Evolutionary conservation across 2,329 filamentous ascomycete genomes (phyloP), one percentile per base, ranked within the genome.

Genomic region (Ustulina deusta): DNA sequence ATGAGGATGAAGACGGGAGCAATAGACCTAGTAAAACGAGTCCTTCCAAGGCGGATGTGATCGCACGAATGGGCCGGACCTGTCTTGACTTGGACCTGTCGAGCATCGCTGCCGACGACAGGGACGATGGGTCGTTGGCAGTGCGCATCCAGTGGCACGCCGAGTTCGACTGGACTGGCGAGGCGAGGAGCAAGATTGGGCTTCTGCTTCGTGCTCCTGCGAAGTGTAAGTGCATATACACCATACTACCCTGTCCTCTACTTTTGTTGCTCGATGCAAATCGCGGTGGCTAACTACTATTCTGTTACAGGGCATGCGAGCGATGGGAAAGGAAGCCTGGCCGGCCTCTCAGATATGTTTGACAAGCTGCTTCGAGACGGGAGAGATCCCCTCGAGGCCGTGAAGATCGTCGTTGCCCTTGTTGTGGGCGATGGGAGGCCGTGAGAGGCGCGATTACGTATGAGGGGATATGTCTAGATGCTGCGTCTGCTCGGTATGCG

Each of bases 81-180:
- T 78, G 79, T 29, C 80, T 84, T 15, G 82, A 86, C 38, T 68
- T 88, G 0, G 78, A 81, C 0, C 70, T 86, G 6, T 74, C 83
- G 17, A 61, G 44, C 3, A 74, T 74, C 73, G 58, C 74, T 65
- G 69, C 71, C 79, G 64, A 78, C 59, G 76, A 80, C 1, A 75
- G 72, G 72, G 60, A 74, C 58, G 69, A 72, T 80, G 62, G 77
- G 0, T 68, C 79, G 10, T 81, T 85, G 1, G 76, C 81, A 11
- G 63, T 89, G 4, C 83, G 87, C 29, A 79, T 93, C 1, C 81
- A 84, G 64, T 93, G 91, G 91, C 81, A 78, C 54, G 88, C 91
- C 49, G 78, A 79, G 1, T 91, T 93, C 73, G 90, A 93, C 77
- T 93, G 90, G 90, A 90, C 90, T 0, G 91, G 91, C 6, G 91